Percentiles rank a stretch among this genome's conserved stretches.
Conservation (phyloP, 108 stramenopile genomes). For the Skeletonema tropicum region DNA sequence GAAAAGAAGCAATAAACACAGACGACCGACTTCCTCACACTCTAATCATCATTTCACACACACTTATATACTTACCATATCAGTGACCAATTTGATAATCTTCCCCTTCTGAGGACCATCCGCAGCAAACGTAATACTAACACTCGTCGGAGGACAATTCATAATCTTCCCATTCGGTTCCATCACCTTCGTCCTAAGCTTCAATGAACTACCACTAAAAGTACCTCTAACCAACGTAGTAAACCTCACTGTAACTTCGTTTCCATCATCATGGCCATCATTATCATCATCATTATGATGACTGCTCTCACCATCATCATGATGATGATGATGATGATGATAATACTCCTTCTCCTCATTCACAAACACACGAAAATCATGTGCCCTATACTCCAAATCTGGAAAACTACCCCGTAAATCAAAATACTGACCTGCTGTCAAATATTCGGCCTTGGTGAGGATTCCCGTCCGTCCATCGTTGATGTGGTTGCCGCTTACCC, state of each 20-base stretch:
- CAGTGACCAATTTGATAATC: constrained; percentile 52
- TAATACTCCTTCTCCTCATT: constrained; percentile 8
- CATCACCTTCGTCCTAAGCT: constrained; percentile 39
- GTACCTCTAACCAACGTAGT: constrained; percentile 55
- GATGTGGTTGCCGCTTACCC: constrained; percentile 39
- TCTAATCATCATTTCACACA: neutral
- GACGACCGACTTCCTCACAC: no score
- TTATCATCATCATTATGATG: constrained; percentile 10
- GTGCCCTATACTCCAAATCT: constrained; percentile 59
- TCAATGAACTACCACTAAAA: constrained; percentile 44
- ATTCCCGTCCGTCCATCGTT: constrained; percentile 40
- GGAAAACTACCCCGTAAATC: constrained; percentile 56
- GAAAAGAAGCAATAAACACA: neutral
- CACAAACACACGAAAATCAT: constrained; percentile 54
- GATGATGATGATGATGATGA: neutral
- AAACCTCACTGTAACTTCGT: constrained; percentile 49
- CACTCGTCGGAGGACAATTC: constrained; percentile 61
- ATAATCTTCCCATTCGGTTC: constrained; percentile 50
- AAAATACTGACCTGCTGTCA: constrained; percentile 62
- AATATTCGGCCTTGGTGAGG: constrained; percentile 51
- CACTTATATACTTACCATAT: no score
- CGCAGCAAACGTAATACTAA: constrained; percentile 54
- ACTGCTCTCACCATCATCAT: constrained; percentile 3
- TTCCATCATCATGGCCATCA: neutral
- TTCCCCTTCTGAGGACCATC: constrained; percentile 32